Evolutionary conservation across 208 protist species (phyloP).

Genomic region (Tritrichomonas musculus): DNA sequence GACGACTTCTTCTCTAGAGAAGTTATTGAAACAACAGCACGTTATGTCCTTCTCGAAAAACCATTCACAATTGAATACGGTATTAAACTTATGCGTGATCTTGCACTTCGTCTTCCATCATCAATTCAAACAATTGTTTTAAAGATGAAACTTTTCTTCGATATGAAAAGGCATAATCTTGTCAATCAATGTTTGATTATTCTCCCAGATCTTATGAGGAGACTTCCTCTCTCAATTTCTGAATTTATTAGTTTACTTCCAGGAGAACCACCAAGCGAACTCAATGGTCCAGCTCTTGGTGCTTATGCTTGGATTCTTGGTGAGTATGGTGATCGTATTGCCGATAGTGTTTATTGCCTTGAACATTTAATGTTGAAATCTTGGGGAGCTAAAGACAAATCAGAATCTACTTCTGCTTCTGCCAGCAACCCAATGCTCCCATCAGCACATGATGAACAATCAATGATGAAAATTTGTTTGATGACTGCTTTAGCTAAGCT

Average conservation of each 20-base stretch:
- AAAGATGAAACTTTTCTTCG: constrained; percentile 11
- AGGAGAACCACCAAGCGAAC: neutral
- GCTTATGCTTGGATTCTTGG: constrained; percentile 13
- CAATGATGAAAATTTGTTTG: neutral
- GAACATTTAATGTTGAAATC: neutral
- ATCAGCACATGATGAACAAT: constrained; percentile 2
- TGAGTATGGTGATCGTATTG: constrained; percentile 18
- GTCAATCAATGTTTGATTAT: neutral
- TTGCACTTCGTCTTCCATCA: neutral
- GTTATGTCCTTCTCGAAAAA: constrained; percentile 6
- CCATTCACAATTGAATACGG: neutral
- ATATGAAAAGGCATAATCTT: constrained; percentile 10
- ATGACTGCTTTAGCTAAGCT: constrained; percentile 2
- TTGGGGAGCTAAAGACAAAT: neutral
- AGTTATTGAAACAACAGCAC: neutral
- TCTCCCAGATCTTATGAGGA: neutral
- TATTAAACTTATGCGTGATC: neutral
- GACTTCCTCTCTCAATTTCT: neutral
- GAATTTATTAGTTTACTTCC: neutral
- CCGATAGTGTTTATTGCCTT: neutral
- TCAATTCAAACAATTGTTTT: neutral
- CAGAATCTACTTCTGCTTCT: neutral
- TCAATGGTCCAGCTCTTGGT: neutral
- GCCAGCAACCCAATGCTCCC: neutral
- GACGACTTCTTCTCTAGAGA: neutral